Evolutionary conservation across 192 early-diverging fungal genomes (phyloP), one percentile per base, ranked within the genome.

Genomic region (Coemansia interrupta): DNA sequence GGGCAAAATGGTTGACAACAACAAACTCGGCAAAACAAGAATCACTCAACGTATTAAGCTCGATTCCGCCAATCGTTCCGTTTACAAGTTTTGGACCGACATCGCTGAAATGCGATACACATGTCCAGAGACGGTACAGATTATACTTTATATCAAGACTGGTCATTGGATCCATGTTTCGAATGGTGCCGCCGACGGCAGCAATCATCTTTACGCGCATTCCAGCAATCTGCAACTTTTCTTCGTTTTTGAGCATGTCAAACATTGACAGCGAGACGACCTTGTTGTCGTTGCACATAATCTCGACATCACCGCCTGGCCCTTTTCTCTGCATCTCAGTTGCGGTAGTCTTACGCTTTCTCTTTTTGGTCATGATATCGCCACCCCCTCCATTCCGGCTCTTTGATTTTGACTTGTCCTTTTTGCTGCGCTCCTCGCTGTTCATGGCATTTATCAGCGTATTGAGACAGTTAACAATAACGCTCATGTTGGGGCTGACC

Each of bases 101-200:
- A 19, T 70, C 56, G 0, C 20, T 19, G 2, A 76, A 43, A 0
- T 58, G 43, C 0, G 73, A 56, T 1, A 76, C 63, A n/a, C 73
- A 76, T 4, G 73, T 76, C 73, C 73, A 76, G 18, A 76, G 56
- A 5, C 73, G 51, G 26, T 76, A 76, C 60, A 76, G 15, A 2
- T 76, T 63, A 52, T 76, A 76, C 52, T 65, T 64, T 12, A 62
- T 60, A 19, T 76, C 73, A 18, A 63, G 24, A 20, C 26, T 7
- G 19, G 59, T 56, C 20, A 32, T 17, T 1, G 60, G 30, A n/a
- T 40, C 19, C 12, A n/a, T 30, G 12, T 29, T 70, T 6, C 73
- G 64, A 1, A 77, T 52, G 0, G 70, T 43, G 0, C 73, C 73
- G 26, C 73, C 73, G 0, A 67, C 68, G 0, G 73, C 58, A 0